phyloP scores from a whole-genome alignment of 1,139 yeast genomes.

The Magnusiomyces ingens region DNA sequence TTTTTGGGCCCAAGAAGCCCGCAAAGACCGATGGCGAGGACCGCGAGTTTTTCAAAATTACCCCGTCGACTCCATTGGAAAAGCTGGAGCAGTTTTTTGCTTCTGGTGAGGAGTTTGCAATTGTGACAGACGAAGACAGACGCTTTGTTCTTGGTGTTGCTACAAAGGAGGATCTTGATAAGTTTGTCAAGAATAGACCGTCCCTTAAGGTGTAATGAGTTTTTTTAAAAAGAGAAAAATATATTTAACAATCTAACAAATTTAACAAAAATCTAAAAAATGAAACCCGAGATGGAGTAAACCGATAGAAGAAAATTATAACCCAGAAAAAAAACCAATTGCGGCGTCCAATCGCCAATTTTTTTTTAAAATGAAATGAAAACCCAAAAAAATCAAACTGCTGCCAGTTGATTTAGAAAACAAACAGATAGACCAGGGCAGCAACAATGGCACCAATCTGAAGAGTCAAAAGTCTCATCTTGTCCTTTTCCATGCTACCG shows the following conservation, averaged over 20 bases:
- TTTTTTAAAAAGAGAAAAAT: neutral
- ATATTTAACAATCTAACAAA: neutral
- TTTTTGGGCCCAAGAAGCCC: conserved; percentile 19
- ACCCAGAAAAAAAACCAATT: too few relatives aligned
- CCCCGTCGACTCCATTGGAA: conserved; percentile 55
- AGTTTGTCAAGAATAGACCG: conserved; percentile 50
- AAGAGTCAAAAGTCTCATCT: conserved; percentile 3
- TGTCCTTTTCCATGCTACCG: neutral
- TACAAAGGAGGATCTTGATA: conserved; percentile 53
- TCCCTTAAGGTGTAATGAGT: conserved; percentile 9
- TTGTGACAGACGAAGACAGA: conserved; percentile 49
- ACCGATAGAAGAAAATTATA: too few relatives aligned
- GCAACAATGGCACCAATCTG: neutral
- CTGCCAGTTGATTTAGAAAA: neutral
- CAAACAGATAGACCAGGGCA: neutral
- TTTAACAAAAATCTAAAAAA: neutral
- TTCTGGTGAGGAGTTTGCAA: conserved; percentile 50
- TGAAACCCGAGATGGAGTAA: too few relatives aligned
- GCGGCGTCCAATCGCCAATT: too few relatives aligned
- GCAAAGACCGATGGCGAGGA: neutral
- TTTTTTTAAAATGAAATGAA: too few relatives aligned
- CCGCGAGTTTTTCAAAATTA: conserved; percentile 38
- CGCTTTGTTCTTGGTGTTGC: conserved; percentile 58
- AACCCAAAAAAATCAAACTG: too few relatives aligned
- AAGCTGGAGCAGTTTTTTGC: conserved; percentile 48